Evolutionary conservation across 108 stramenopile species (phyloP).

Genomic region (Cyclotella cryptica): DNA sequence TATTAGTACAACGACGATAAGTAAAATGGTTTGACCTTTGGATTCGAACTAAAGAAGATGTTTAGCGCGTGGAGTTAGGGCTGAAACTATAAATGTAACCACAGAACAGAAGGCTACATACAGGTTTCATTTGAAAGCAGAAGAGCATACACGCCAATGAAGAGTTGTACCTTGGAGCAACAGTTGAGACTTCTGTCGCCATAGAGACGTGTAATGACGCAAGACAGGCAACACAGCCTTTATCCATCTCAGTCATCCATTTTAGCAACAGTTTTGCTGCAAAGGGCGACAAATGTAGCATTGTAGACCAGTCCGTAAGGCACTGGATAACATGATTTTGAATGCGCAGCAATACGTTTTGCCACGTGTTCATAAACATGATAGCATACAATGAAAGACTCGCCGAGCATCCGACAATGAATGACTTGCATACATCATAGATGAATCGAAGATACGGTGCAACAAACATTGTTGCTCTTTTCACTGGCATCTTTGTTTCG

Average conservation of each 20-base stretch:
- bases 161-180: slow-evolving; percentile 5
- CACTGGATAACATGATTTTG: no score
- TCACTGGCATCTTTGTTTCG: not conserved
- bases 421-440: not conserved
- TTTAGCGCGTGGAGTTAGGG: no score
- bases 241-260: slow-evolving; percentile 1
- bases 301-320: not conserved
- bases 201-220: not conserved
- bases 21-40: slow-evolving; percentile 2
- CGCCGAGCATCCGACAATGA: not conserved
- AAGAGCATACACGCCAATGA: slow-evolving; percentile 11
- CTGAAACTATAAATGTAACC: not conserved
- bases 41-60: slow-evolving; percentile 7
- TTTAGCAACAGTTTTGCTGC: not conserved
- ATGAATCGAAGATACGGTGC: not conserved
- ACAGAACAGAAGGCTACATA: not conserved
- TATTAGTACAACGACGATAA: not conserved
- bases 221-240: not conserved
- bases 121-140: slow-evolving; percentile 22
- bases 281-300: not conserved
- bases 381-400: not conserved
- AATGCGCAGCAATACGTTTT: not conserved
- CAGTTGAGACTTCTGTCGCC: slow-evolving; percentile 15
- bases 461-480: no score
- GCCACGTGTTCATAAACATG: not conserved